Base-by-base conservation (phyloP, 441 rosid genomes). In the Kokia cookei region DNA sequence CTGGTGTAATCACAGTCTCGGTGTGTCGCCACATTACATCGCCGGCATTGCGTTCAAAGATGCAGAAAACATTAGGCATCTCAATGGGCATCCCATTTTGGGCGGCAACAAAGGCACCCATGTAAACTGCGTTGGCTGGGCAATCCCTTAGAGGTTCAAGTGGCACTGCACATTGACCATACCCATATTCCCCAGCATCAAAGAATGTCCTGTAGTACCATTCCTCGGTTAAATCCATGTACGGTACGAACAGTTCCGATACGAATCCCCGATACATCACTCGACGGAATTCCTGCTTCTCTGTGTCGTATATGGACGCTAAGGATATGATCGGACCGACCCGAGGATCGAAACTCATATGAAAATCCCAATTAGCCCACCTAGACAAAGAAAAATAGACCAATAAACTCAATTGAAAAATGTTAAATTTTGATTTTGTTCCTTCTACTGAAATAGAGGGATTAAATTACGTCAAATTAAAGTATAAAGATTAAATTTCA, bases 11-110 rank as follows among this genome's bases (percentile, higher is more conserved):
- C 63, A 65, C 77, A 13, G 73, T 13, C 74, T 91, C 93, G 0
- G 93, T 85, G 50, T 92, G 97, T 53, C 93, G 80, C 94, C 94
- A 92, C 91, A 86, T 84, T 54, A 92, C 48, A 65, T 92, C 88
- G 7, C 93, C 94, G 1, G 92, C 84, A 73, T 90, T 80, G 73
- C 76, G 70, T 53, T 87, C 97, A 37, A 92, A 92, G 65, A 92
- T 77, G 78, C 93, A 88, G 17, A 89, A 75, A 7, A 54, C 93
- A 24, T 85, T 88, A 0, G 87, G 0, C 7, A 80, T 81, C 66
- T 78, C 10, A 5, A 83, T 73, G 0, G 91, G 75, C 42, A 57
- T 67, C 8, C 94, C 94, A 58, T 86, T 64, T 58, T 79, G 88
- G 4, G 82, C 80, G 0, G 91, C 87, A 17, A 35, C 78, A 32